Base-by-base conservation (phyloP, 2,329 filamentous ascomycete species). In the Kalaharituber pfeilii region DNA sequence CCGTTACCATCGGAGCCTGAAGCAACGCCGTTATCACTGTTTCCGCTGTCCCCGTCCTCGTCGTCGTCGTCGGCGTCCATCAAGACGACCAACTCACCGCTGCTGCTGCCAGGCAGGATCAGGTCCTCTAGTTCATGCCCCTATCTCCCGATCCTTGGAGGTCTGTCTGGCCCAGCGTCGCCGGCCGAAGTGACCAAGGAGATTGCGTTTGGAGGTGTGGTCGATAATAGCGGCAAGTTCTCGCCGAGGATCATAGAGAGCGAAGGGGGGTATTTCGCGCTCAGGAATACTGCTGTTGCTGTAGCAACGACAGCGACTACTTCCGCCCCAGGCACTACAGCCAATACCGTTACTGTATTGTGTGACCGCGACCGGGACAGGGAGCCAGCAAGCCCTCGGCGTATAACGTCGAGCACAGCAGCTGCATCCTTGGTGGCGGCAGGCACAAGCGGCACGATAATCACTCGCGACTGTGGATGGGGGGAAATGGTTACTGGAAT, bases 401-500 rank as follows among this genome's bases (percentile, higher is more conserved):
- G 42, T 11, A 20, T 25, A 13, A 47, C 18, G n/a, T 47, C 42
- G 5, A 47, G 5, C 5, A 47, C 42, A 25, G n/a, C n/a, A n/a
- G n/a, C n/a, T n/a, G n/a, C n/a, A n/a, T 47, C 42, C 24, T 4
- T 47, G 15, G 42, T 24, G 5, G 11, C 42, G n/a, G 24, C 42
- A 22, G 42, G 42, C n/a, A 22, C 42, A 4, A 47, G 42, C 24
- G 33, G 33, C 20, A 22, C 42, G n/a, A 47, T 47, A 1, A 47
- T 47, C 42, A 22, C 42, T 18, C 15, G 42, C 5, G 42, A 22
- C n/a, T 47, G 42, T 47, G 42, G 42, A 47, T 47, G 42, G 42
- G 42, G 42, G 42, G 42, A 47, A 47, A 47, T 47, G 42, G 42
- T 47, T 13, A 39, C 33, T 18, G 42, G 42, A 47, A 47, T 47